Evolutionary conservation across 2,329 filamentous ascomycete genomes (phyloP).

Genomic region (Thermoascus crustaceus): DNA sequence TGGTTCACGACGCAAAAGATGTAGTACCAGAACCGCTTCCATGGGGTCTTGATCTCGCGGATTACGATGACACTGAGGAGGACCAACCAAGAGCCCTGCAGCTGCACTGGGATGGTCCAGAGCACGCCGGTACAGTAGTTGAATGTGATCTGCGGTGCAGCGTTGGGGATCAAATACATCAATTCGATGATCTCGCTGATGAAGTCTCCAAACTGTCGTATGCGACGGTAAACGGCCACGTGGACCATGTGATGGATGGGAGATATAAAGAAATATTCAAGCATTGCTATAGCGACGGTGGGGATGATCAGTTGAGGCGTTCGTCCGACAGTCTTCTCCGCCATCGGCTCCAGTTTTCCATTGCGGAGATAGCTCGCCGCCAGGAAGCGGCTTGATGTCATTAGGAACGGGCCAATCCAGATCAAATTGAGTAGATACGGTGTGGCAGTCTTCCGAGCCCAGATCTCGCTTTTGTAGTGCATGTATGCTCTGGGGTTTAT

Average conservation of each 20-base stretch:
- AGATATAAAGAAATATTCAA: slow-evolving; percentile 43
- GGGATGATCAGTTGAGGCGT: slow-evolving; percentile 42
- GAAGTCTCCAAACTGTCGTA: slow-evolving; percentile 37
- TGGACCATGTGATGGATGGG: slow-evolving; percentile 40
- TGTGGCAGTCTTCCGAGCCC: slow-evolving; percentile 35
- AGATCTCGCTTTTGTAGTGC: slow-evolving; percentile 35
- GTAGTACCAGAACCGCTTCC: slow-evolving; percentile 42
- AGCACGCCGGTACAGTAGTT: slow-evolving; percentile 44
- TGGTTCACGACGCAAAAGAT: slow-evolving; percentile 35
- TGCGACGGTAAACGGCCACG: slow-evolving; percentile 38
- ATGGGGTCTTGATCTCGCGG: slow-evolving; percentile 37
- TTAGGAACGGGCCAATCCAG: slow-evolving; percentile 44
- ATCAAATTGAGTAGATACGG: slow-evolving; percentile 40
- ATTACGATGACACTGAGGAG: slow-evolving; percentile 37
- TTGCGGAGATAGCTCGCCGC: slow-evolving; percentile 35
- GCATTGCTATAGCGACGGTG: slow-evolving; percentile 33
- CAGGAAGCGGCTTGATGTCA: slow-evolving; percentile 41
- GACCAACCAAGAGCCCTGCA: slow-evolving; percentile 41
- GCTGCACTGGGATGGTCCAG: slow-evolving; percentile 44
- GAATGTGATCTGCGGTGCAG: slow-evolving; percentile 39
- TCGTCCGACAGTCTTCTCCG: slow-evolving; percentile 37
- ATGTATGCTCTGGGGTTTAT: slow-evolving; percentile 27
- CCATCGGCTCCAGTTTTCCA: slow-evolving; percentile 36
- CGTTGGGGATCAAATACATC: slow-evolving; percentile 41
- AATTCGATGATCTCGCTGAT: slow-evolving; percentile 39